These are phyloP conservation scores for Physaria fendleri DNA, from an alignment of 345 rosid genomes.

Conservation along the genomic window DNA sequence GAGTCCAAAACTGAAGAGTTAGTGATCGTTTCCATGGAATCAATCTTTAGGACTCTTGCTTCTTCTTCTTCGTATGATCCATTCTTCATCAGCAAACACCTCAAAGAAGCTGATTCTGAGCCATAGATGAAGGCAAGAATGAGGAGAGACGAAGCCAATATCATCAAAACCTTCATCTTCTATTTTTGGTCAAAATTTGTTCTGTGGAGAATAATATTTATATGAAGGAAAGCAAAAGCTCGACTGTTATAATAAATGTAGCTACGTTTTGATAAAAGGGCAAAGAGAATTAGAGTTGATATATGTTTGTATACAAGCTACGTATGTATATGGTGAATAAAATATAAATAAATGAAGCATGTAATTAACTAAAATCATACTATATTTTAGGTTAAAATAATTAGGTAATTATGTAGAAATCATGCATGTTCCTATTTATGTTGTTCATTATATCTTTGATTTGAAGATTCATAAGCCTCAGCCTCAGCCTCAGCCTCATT, in stretches of 20 bases:
- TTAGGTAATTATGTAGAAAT: slow-evolving; percentile 24
- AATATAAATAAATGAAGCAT: neutral
- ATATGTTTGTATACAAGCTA: slow-evolving; percentile 17
- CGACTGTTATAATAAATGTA: slow-evolving; percentile 14
- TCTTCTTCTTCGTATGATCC: slow-evolving; percentile 9
- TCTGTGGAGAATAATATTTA: neutral
- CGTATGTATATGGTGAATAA: neutral
- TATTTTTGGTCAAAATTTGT: neutral
- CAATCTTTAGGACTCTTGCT: neutral
- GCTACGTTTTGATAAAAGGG: slow-evolving; percentile 26
- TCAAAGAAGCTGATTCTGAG: slow-evolving; percentile 23
- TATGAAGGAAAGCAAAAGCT: slow-evolving; percentile 5
- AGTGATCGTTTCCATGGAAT: neutral
- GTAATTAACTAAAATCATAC: neutral
- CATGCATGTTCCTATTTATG: slow-evolving; percentile 18
- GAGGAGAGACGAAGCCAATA: slow-evolving; percentile 22
- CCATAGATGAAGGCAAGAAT: slow-evolving; percentile 18
- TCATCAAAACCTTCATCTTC: slow-evolving; percentile 6
- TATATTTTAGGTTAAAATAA: slow-evolving; percentile 2
- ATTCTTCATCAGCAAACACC: slow-evolving; percentile 18
- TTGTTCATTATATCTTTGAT: slow-evolving; percentile 16
- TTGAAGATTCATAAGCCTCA: slow-evolving; percentile 20
- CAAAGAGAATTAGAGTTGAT: slow-evolving; percentile 25
- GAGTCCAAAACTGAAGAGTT: slow-evolving; percentile 19
- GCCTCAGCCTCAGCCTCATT: slow-evolving; percentile 20